Percentiles rank a stretch among this genome's conserved stretches.
These are phyloP conservation scores for Penicillium silybi DNA, from an alignment of 495 filamentous ascomycete species.

Conservation along the genomic window DNA sequence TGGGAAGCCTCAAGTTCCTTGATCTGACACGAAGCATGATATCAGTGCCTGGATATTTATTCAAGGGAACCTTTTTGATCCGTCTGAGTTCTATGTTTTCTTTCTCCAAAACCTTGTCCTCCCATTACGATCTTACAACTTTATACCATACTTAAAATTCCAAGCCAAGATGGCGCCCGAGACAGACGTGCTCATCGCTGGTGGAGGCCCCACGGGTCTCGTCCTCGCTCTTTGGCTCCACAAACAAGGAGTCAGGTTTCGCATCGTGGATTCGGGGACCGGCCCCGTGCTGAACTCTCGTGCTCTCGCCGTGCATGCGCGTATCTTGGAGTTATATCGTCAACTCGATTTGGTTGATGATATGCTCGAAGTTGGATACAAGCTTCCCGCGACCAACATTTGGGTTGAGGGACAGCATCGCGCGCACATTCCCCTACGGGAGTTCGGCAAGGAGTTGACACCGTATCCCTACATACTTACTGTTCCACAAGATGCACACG, in stretches of 20 bases:
- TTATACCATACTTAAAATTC: background rate
- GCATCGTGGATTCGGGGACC: slow-evolving; percentile 33
- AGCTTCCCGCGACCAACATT: slow-evolving; percentile 33
- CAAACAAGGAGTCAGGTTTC: slow-evolving; percentile 28
- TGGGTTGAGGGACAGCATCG: slow-evolving; percentile 27
- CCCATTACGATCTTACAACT: background rate
- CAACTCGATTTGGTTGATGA: slow-evolving; percentile 36
- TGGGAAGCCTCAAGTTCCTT: background rate
- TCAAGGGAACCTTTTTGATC: too few species aligned
- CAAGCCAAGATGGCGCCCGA: slow-evolving; percentile 10
- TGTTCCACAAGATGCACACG: slow-evolving; percentile 33
- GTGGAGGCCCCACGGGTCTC: slow-evolving; percentile 42
- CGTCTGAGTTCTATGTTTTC: too few species aligned
- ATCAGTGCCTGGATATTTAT: too few species aligned
- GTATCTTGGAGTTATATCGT: slow-evolving; percentile 41
- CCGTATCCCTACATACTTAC: slow-evolving; percentile 34
- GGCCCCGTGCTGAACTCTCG: slow-evolving; percentile 29
- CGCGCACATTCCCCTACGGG: slow-evolving; percentile 19
- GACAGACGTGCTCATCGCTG: slow-evolving; percentile 37
- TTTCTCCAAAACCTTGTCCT: background rate
- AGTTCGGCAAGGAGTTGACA: slow-evolving; percentile 27
- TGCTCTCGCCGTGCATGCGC: slow-evolving; percentile 37
- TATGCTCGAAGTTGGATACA: slow-evolving; percentile 27
- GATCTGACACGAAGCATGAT: too few species aligned
- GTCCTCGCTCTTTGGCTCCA: slow-evolving; percentile 38